phyloP scores from a whole-genome alignment of 768 basidiomycete genomes.

The Lanmaoa rubissima region DNA sequence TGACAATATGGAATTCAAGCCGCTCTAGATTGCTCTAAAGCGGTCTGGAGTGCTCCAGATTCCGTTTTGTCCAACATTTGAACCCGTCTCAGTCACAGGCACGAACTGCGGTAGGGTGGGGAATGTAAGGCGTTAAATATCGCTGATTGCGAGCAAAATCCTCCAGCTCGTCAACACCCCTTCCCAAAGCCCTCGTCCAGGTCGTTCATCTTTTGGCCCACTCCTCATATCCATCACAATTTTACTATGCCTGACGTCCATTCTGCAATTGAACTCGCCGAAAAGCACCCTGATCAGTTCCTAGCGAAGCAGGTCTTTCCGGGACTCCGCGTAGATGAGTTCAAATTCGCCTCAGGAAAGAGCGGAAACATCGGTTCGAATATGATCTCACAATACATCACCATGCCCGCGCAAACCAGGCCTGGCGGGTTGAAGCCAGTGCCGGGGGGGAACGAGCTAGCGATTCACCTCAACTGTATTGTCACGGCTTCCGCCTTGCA shows the following conservation, averaged over 20 bases:
- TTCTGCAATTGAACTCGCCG: not conserved
- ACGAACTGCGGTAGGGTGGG: not conserved
- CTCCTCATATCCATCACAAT: not conserved
- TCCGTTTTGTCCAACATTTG: too few species aligned
- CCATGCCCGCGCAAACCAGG: not conserved
- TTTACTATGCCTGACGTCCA: not conserved
- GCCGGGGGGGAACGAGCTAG: not conserved
- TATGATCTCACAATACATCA: constrained; percentile 5
- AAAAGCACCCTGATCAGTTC: not conserved
- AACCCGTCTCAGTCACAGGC: not conserved
- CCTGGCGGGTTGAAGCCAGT: not conserved
- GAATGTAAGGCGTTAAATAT: not conserved
- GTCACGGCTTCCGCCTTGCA: constrained; percentile 1
- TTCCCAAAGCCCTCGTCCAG: not conserved
- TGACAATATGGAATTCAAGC: too few species aligned
- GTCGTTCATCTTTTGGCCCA: not conserved
- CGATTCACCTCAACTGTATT: constrained; percentile 5
- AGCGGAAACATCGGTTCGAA: not conserved
- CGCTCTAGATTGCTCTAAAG: too few species aligned
- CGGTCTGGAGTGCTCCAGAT: too few species aligned
- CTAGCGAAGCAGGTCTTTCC: not conserved
- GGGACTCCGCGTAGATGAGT: not conserved
- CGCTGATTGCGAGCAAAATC: not conserved
- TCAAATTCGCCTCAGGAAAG: not conserved
- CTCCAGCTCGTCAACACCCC: not conserved